Evolutionary conservation across 495 filamentous ascomycete species (phyloP), one percentile per base, ranked within the genome.

Genomic region (Xanthoparmelia taractica): DNA sequence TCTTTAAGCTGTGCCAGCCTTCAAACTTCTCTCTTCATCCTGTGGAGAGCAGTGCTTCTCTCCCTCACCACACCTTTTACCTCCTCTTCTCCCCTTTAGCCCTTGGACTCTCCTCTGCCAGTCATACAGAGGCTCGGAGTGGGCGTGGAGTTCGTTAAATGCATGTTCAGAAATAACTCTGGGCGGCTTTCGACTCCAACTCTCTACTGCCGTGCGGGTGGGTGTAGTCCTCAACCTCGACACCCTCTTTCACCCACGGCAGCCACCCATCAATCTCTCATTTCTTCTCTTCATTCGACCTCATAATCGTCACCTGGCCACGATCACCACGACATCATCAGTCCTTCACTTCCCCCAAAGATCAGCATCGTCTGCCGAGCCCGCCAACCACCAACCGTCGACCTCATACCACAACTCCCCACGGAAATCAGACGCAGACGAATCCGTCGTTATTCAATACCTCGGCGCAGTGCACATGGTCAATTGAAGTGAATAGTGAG

Each of bases 51-150:
- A 57, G 78, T 79, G 74, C 78, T 82, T 57, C 77, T 79, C 75
- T 80, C 76, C 77, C 79, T 80, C 74, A 73, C 80, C 74, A 74
- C 74, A 78, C 79, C 77, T 79, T 80, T 77, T 78, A 77, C 73
- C 75, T 74, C 73, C 68, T 63, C 67, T 66, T 67, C 67, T 59
- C 75, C 76, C 77, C 77, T 71, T 72, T 73, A 71, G 58, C 68
- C 66, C 73, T 75, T 77, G 73, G 72, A 50, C 64, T 66, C 63
- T 59, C 61, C 65, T 65, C 70, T 77, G 70, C 71, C 74, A 75
- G 74, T 76, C 74, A 73, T 63, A 71, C 73, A 74, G 73, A 74
- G 75, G 73, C 66, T 71, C 67, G 66, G 73, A 76, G 71, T 68
- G 70, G 75, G 74, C 63, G 64, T 63, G 67, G 70, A 71, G 70